Evolutionary conservation across 129 eudicot genomes (phyloP).

Genomic region (Erigeron canadensis): DNA sequence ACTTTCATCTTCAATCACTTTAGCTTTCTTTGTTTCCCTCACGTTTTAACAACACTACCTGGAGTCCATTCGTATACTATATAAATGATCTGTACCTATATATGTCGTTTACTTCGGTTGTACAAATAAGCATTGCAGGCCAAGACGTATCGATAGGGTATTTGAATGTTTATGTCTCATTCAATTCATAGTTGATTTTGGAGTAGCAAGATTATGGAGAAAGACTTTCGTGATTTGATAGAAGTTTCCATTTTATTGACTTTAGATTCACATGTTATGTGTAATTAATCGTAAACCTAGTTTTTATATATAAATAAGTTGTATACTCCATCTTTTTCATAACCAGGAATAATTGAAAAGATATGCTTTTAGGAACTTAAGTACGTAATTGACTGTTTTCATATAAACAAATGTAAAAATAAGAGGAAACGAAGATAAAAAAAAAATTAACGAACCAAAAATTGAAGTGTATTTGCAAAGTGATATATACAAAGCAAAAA

Average conservation of each 20-base stretch:
- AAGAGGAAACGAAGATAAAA: no score
- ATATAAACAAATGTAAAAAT: no score
- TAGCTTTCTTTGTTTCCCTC: slow-evolving; percentile 33
- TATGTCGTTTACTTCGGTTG: background rate
- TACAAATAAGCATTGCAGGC: background rate
- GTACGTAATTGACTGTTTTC: no score
- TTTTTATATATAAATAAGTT: background rate
- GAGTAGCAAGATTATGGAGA: slow-evolving; percentile 1
- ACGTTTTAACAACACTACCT: slow-evolving; percentile 34
- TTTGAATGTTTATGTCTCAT: background rate
- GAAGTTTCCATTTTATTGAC: slow-evolving; percentile 26
- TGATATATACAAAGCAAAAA: no score
- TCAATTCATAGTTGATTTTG: background rate
- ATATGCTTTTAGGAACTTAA: no score
- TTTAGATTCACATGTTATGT: background rate
- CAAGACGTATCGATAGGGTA: background rate
- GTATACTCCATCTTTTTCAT: no score
- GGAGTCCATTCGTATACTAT: slow-evolving; percentile 9
- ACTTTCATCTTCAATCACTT: slow-evolving; percentile 29
- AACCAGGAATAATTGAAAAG: no score
- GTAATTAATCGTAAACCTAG: background rate
- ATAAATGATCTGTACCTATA: background rate
- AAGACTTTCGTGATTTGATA: background rate
- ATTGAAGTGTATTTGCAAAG: no score
- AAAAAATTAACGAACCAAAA: no score